Evolutionary conservation across 2,329 filamentous ascomycete species (phyloP).

Genomic region (Nemania bipapillata): DNA sequence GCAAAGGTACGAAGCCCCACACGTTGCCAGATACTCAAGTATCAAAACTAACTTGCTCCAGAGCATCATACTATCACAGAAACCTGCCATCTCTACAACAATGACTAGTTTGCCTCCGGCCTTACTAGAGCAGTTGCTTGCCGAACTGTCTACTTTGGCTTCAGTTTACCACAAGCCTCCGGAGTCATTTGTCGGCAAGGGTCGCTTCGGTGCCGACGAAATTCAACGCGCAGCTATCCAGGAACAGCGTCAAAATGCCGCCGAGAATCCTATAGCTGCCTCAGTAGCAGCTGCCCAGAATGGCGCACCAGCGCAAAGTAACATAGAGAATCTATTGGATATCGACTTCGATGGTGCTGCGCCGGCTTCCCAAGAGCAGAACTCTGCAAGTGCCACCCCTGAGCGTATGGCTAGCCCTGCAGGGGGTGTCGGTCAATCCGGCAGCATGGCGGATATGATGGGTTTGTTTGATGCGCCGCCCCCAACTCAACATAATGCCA

Average conservation of each 20-base stretch:
- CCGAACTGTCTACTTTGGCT: slow-evolving; percentile 90
- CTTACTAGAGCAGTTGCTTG: slow-evolving; percentile 88
- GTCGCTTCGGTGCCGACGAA: slow-evolving; percentile 90
- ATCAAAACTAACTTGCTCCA: slow-evolving; percentile 52
- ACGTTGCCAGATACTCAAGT: neutral
- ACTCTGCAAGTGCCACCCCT: slow-evolving; percentile 68
- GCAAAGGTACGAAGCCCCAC: slow-evolving; percentile 72
- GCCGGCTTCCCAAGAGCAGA: slow-evolving; percentile 81
- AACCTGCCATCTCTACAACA: slow-evolving; percentile 92
- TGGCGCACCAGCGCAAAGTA: slow-evolving; percentile 70
- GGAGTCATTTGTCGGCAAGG: slow-evolving; percentile 96
- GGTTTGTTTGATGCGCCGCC: slow-evolving; percentile 76
- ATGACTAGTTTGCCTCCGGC: slow-evolving; percentile 87
- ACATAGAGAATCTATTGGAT: slow-evolving; percentile 93
- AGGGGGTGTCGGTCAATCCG: slow-evolving; percentile 52
- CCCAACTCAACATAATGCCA: slow-evolving; percentile 59
- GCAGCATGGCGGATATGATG: slow-evolving; percentile 71
- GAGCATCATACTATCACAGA: slow-evolving; percentile 91
- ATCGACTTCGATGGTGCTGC: slow-evolving; percentile 95
- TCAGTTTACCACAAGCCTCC: slow-evolving; percentile 99
- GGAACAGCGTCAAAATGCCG: slow-evolving; percentile 90
- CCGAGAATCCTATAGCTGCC: slow-evolving; percentile 92
- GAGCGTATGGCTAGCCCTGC: slow-evolving; percentile 74
- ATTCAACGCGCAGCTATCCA: slow-evolving; percentile 96
- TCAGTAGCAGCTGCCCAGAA: slow-evolving; percentile 77